phyloP scores from a whole-genome alignment of 208 protist genomes.

The Trypanosoma vivax region DNA sequence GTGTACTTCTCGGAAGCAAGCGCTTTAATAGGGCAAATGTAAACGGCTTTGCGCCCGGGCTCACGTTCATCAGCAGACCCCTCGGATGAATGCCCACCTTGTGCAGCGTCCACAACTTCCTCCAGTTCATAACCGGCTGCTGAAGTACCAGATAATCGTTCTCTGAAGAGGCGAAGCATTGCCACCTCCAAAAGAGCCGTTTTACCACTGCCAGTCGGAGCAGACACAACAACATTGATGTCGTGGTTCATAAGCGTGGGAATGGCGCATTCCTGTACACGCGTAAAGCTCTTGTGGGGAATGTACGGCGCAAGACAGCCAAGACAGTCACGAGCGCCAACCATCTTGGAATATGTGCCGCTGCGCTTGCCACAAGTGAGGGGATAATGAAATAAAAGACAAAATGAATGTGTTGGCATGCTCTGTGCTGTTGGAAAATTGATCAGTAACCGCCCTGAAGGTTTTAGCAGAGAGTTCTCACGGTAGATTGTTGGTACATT shows the following conservation, averaged over 20 bases:
- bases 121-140: background rate
- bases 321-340: conserved; percentile 18
- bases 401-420: no score
- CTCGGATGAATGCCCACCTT: background rate
- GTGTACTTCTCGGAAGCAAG: conserved; percentile 83
- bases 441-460: no score
- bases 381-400: no score
- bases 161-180: conserved; percentile 77
- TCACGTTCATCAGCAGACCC: background rate
- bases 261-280: conserved; percentile 66
- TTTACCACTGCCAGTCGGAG: conserved; percentile 88
- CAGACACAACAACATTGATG: conserved; percentile 69
- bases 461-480: no score
- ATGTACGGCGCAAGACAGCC: conserved; percentile 43
- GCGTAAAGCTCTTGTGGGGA: conserved; percentile 47
- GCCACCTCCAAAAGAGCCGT: conserved; percentile 83
- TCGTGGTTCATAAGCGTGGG: conserved; percentile 43
- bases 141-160: conserved; percentile 21
- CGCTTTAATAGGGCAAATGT: conserved; percentile 90
- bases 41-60: conserved; percentile 63
- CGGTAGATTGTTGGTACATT: no score
- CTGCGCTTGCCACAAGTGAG: no score
- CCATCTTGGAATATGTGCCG: no score
- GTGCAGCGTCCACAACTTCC: background rate
- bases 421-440: no score